phyloP scores from a whole-genome alignment of 2,329 filamentous ascomycete species.

The Penicillium paneum region DNA sequence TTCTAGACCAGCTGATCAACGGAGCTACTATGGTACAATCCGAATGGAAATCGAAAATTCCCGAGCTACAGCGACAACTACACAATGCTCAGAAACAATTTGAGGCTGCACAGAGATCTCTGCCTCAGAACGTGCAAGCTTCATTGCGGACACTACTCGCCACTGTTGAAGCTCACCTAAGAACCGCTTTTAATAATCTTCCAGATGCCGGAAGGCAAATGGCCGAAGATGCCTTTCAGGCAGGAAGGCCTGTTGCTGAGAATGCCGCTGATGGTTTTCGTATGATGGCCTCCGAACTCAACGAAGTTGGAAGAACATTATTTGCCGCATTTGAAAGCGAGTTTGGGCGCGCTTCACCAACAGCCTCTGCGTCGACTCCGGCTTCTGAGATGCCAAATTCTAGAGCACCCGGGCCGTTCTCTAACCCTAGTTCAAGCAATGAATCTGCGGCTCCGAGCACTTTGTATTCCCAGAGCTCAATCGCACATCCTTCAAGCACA shows the following conservation, averaged over 20 bases:
- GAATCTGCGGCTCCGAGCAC: neutral
- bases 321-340: conserved; percentile 39
- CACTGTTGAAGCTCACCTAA: conserved; percentile 38
- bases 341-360: conserved; percentile 23
- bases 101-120: conserved; percentile 31
- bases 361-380: conserved; percentile 2
- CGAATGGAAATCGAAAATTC: conserved; percentile 36
- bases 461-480: neutral
- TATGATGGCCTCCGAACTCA: conserved; percentile 41
- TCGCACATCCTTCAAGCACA: neutral
- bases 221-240: conserved; percentile 36
- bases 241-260: conserved; percentile 37
- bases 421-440: neutral
- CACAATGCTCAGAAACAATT: conserved; percentile 35
- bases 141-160: conserved; percentile 37
- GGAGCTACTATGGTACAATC: conserved; percentile 37
- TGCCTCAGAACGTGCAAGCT: conserved; percentile 38
- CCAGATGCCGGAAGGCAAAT: conserved; percentile 36
- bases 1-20: conserved; percentile 34
- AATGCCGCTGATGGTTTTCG: conserved; percentile 39
- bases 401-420: neutral
- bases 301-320: conserved; percentile 38
- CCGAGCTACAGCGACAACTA: conserved; percentile 39
- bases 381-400: conserved; percentile 4
- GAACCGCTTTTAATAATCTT: conserved; percentile 37